Conservation (phyloP, 345 rosid genomes). For the Syzygium aromaticum region DNA sequence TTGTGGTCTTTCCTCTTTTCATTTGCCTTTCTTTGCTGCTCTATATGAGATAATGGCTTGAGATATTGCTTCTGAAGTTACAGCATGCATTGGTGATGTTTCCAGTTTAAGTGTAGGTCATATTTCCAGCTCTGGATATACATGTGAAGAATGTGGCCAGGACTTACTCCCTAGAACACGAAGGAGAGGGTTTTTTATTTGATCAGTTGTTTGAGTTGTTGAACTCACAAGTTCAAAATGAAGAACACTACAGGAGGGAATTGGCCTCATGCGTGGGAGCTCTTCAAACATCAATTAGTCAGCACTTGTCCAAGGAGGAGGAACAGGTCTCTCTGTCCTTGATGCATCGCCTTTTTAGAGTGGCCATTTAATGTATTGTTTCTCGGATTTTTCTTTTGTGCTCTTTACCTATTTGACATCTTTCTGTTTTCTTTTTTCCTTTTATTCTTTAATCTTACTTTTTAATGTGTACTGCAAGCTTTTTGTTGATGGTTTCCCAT, state of each 20-base stretch:
- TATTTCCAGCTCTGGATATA: constrained; percentile 55
- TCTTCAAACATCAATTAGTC: constrained; percentile 52
- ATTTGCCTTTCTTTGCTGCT: background rate
- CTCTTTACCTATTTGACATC: background rate
- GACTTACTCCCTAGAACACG: constrained; percentile 49
- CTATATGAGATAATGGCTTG: background rate
- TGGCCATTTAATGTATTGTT: background rate
- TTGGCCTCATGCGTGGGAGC: constrained; percentile 56
- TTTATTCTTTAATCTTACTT: background rate
- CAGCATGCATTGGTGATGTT: background rate
- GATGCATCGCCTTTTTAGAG: background rate
- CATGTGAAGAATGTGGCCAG: constrained; percentile 58
- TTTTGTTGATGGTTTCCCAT: background rate
- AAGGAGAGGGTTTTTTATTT: constrained; percentile 53
- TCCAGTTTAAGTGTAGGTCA: constrained; percentile 34
- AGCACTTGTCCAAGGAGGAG: constrained; percentile 71
- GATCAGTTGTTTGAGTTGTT: constrained; percentile 43
- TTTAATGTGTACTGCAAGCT: background rate
- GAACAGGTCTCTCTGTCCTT: constrained; percentile 32
- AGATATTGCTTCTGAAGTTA: background rate
- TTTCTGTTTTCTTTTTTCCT: background rate
- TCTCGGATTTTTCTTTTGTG: background rate
- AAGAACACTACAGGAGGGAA: constrained; percentile 47
- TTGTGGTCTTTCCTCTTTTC: background rate
- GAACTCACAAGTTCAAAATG: constrained; percentile 14